Evolutionary conservation across 116 monocot species (phyloP).

Genomic region (Zostera marina): DNA sequence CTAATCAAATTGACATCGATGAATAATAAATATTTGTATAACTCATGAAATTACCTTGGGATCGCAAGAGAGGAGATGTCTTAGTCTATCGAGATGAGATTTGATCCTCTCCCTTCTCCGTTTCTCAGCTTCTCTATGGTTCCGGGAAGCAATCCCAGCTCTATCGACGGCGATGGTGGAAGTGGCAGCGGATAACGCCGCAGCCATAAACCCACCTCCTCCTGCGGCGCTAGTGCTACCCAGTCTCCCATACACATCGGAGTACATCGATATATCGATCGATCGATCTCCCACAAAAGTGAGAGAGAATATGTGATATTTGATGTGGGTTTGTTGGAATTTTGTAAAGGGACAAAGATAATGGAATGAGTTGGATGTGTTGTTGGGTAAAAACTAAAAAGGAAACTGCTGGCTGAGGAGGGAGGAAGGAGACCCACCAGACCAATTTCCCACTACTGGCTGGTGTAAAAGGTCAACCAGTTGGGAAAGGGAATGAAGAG

Average conservation of each 20-base stretch:
- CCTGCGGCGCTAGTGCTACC: not conserved
- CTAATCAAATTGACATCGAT: too few species aligned
- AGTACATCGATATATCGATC: not conserved
- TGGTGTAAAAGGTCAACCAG: not conserved
- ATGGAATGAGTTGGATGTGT: conserved; percentile 3
- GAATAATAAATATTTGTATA: too few species aligned
- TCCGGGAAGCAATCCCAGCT: conserved; percentile 44
- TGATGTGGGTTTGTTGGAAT: conserved; percentile 1
- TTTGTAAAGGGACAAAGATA: not conserved
- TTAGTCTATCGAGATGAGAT: conserved; percentile 76
- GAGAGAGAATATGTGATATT: not conserved
- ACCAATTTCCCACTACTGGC: not conserved
- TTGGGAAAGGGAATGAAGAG: too few species aligned
- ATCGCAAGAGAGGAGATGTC: conserved; percentile 56
- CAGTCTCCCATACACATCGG: not conserved
- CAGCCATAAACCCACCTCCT: not conserved
- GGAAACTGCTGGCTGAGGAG: not conserved
- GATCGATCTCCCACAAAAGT: not conserved
- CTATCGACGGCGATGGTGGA: conserved; percentile 26
- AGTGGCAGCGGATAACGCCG: not conserved
- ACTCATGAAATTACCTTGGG: too few species aligned
- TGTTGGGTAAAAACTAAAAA: too few species aligned
- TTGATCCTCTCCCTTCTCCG: conserved; percentile 79
- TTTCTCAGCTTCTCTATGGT: conserved; percentile 87
- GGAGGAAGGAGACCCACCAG: conserved; percentile 1